phyloP scores from a whole-genome alignment of 2,329 filamentous ascomycete genomes.

The Aspergillus pseudotamarii region DNA sequence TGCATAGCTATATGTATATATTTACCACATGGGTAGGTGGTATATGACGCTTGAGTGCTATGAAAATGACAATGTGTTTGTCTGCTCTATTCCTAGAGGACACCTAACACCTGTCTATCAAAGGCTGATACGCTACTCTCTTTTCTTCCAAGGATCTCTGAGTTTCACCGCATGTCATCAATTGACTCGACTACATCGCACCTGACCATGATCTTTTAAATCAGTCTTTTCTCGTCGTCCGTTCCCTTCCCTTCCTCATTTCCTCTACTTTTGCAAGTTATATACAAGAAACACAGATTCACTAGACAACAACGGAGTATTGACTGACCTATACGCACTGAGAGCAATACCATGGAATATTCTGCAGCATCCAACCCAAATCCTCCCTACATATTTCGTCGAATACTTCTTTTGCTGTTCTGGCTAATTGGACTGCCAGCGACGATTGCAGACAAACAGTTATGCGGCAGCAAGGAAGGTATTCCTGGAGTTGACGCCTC shows the following conservation, averaged over 20 bases:
- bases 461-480: constrained; percentile 3
- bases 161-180: neutral
- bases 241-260: neutral
- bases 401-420: neutral
- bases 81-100: neutral
- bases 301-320: neutral
- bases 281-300: neutral
- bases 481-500: constrained; percentile 15
- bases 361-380: neutral
- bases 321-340: neutral
- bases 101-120: neutral
- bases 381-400: neutral
- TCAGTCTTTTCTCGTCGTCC: neutral
- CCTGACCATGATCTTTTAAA: neutral
- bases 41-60: neutral
- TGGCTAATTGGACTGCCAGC: neutral
- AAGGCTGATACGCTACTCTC: neutral
- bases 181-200: neutral
- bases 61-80: neutral
- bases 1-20: neutral
- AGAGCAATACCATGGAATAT: neutral
- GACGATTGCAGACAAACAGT: neutral
- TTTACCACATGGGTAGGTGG: neutral
- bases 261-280: neutral
- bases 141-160: neutral